Conservation (phyloP, 2,329 filamentous ascomycete species). For the Calonectria naviculata region DNA sequence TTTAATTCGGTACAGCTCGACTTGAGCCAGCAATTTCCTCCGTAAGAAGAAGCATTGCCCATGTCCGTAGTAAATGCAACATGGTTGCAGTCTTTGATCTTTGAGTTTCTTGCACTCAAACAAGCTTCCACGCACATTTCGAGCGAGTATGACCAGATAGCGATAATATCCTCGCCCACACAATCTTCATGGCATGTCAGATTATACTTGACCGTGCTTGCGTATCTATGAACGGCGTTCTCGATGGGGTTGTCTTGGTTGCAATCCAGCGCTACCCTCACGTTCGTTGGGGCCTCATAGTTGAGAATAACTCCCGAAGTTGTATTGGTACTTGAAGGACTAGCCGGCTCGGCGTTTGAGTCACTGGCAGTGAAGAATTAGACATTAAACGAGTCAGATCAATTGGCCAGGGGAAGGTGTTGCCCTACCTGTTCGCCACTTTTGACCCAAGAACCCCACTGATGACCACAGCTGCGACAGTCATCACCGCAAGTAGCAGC, state of each 20-base stretch:
- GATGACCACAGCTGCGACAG: neutral
- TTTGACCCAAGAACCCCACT: neutral
- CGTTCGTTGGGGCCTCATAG: neutral
- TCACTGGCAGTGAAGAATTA: neutral
- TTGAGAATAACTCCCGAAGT: too few species aligned
- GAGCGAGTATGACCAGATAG: neutral
- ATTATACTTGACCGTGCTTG: neutral
- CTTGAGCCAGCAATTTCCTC: neutral
- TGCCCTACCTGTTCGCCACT: neutral
- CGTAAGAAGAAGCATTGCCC: neutral
- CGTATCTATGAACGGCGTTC: neutral
- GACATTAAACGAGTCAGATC: neutral
- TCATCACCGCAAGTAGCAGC: neutral
- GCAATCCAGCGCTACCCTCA: neutral
- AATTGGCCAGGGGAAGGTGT: too few species aligned
- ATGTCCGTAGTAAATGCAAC: neutral
- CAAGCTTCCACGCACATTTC: neutral
- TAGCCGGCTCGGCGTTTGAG: too few species aligned
- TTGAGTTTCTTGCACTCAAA: neutral
- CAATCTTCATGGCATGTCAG: neutral
- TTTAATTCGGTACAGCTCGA: neutral
- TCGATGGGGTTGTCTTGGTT: neutral
- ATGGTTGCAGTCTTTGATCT: neutral
- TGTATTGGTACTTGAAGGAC: too few species aligned
- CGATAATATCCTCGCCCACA: neutral